Conservation (phyloP, 1,139 yeast genomes). For the Diutina siamensis region DNA sequence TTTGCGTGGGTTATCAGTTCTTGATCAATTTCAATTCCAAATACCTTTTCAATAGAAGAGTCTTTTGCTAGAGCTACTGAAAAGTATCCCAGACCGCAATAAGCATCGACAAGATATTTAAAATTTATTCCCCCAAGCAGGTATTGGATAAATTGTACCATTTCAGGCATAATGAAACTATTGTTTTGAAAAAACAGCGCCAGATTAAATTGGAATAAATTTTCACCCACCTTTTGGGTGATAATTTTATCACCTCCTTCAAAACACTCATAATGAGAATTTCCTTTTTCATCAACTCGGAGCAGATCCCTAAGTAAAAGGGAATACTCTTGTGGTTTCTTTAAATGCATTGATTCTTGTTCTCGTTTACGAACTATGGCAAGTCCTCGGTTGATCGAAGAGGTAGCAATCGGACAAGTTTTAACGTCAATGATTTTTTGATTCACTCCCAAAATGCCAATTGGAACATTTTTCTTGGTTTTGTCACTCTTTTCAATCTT, state of each 20-base stretch:
- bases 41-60: slow-evolving; percentile 21
- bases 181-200: slow-evolving; percentile 28
- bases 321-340: slow-evolving; percentile 11
- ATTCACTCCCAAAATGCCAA: slow-evolving; percentile 25
- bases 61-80: slow-evolving; percentile 25
- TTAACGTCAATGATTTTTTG: slow-evolving; percentile 19
- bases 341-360: slow-evolving; percentile 6
- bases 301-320: slow-evolving; percentile 25
- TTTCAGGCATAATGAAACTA: slow-evolving; percentile 22
- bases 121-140: slow-evolving; percentile 11
- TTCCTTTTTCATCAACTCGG: slow-evolving; percentile 21
- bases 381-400: slow-evolving; percentile 15
- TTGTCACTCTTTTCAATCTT: slow-evolving; percentile 10
- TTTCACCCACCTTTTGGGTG: slow-evolving; percentile 22
- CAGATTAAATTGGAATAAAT: slow-evolving; percentile 22
- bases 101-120: slow-evolving; percentile 29
- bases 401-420: slow-evolving; percentile 22
- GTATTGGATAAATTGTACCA: slow-evolving; percentile 21
- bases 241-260: slow-evolving; percentile 16
- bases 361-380: slow-evolving; percentile 10
- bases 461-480: slow-evolving; percentile 8
- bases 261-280: slow-evolving; percentile 17
- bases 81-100: slow-evolving; percentile 38
- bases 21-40: slow-evolving; percentile 32
- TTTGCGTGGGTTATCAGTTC: slow-evolving; percentile 25